phyloP scores from a whole-genome alignment of 345 rosid genomes.

The Arabis alpina region DNA sequence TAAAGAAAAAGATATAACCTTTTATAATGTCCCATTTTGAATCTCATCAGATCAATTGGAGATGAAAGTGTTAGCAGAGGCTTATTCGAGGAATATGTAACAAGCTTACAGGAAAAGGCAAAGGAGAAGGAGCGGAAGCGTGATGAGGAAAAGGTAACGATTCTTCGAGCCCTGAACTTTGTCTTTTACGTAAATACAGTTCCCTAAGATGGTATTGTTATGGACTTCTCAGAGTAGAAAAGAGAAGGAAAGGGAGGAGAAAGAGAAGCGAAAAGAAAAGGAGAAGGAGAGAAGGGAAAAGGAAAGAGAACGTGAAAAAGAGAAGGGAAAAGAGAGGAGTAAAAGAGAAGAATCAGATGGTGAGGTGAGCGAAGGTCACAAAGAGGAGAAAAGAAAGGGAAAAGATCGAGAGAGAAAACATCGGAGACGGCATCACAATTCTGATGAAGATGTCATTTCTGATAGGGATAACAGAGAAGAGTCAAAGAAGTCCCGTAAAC shows the following conservation, averaged over 20 bases:
- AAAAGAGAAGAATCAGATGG: constrained; percentile 86
- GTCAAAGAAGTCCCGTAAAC: constrained; percentile 74
- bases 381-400: constrained; percentile 81
- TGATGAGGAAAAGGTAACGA: constrained; percentile 89
- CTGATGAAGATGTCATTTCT: constrained; percentile 72
- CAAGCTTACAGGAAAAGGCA: constrained; percentile 76
- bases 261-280: constrained; percentile 66
- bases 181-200: background rate
- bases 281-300: constrained; percentile 73
- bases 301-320: constrained; percentile 82
- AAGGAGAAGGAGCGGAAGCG: constrained; percentile 93
- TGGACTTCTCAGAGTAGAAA: constrained; percentile 62
- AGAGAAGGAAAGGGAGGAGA: constrained; percentile 60
- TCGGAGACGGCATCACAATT: constrained; percentile 67
- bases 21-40: constrained; percentile 19
- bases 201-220: constrained; percentile 11
- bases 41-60: constrained; percentile 61
- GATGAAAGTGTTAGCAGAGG: constrained; percentile 71
- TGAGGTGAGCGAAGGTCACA: constrained; percentile 74
- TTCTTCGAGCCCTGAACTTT: background rate
- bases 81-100: constrained; percentile 79
- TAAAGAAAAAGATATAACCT: background rate
- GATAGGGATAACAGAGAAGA: constrained; percentile 88
- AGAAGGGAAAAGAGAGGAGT: constrained; percentile 70
- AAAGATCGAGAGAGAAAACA: constrained; percentile 86